phyloP scores from a whole-genome alignment of 1,139 yeast species.

The Ogataea hybrid region DNA sequence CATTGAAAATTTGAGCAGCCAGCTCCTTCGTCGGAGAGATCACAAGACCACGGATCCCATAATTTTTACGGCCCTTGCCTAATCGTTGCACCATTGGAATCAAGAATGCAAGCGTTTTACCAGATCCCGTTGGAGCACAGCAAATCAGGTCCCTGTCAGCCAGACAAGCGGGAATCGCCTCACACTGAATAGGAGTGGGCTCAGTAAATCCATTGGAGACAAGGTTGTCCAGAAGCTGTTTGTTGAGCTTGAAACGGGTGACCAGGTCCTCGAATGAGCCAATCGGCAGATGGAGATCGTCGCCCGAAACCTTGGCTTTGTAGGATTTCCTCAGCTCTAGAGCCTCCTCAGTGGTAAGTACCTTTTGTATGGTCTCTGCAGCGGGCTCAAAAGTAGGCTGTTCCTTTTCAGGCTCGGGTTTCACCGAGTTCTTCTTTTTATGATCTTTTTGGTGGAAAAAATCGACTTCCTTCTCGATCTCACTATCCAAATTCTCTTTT shows the following conservation, averaged over 20 bases:
- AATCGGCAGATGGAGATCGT: conserved; percentile 71
- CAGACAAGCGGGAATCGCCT: conserved; percentile 38
- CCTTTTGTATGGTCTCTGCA: conserved; percentile 40
- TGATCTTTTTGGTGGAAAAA: conserved; percentile 60
- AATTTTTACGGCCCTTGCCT: conserved; percentile 22
- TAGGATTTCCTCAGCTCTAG: conserved; percentile 27
- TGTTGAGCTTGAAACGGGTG: conserved; percentile 63
- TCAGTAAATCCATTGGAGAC: conserved; percentile 68
- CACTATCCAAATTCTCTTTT: conserved; percentile 39
- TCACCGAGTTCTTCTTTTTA: conserved; percentile 25
- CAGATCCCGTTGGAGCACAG: conserved; percentile 98
- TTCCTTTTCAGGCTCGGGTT: conserved; percentile 19
- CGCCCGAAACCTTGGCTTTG: conserved; percentile 28
- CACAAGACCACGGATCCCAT: conserved; percentile 70
- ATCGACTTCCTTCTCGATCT: conserved; percentile 63
- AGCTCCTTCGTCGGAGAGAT: conserved; percentile 93
- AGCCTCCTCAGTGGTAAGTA: conserved; percentile 39
- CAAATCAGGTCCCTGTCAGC: conserved; percentile 30
- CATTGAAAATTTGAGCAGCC: conserved; percentile 79
- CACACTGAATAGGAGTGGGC: conserved; percentile 93
- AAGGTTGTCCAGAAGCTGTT: conserved; percentile 61
- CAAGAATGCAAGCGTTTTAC: conserved; percentile 90
- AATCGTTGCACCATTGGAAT: conserved; percentile 72
- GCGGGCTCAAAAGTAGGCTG: conserved; percentile 31
- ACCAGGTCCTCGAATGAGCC: conserved; percentile 83